Conservation (phyloP, 1,139 yeast species). For the Candida mesenterica region DNA sequence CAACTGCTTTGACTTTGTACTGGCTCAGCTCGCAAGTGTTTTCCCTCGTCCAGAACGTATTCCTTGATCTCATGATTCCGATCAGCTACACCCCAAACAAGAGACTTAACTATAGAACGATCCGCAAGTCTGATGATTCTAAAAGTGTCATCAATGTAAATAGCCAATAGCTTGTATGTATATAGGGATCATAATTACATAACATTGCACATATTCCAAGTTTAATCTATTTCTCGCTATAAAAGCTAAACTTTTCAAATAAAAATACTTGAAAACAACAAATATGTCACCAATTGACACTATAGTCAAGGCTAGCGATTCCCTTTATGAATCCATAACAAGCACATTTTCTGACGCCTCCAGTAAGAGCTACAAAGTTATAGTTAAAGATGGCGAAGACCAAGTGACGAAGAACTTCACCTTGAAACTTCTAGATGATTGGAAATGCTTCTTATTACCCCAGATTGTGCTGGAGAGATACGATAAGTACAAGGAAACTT, state of each 20-base stretch:
- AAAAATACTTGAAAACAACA: no score
- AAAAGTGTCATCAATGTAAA: constrained; percentile 6
- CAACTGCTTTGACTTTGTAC: constrained; percentile 73
- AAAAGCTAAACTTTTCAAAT: no score
- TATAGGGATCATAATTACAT: no score
- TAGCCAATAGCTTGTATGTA: neutral
- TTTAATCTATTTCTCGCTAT: no score
- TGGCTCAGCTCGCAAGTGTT: constrained; percentile 84
- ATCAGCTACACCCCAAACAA: constrained; percentile 48
- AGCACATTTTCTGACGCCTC: constrained; percentile 18
- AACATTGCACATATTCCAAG: no score
- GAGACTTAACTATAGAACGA: constrained; percentile 20
- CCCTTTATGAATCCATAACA: constrained; percentile 17
- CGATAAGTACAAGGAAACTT: constrained; percentile 18
- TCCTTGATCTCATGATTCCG: constrained; percentile 70
- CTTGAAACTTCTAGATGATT: constrained; percentile 34
- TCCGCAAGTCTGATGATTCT: constrained; percentile 7
- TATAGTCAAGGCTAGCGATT: constrained; percentile 8
- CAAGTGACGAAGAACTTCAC: constrained; percentile 19
- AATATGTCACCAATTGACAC: constrained; percentile 3
- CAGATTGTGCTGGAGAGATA: constrained; percentile 18
- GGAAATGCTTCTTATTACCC: constrained; percentile 35
- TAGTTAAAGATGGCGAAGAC: neutral
- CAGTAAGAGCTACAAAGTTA: constrained; percentile 17
- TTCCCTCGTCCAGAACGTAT: constrained; percentile 70